Base-by-base conservation (phyloP, 2,329 filamentous ascomycete genomes). In the Harringtonia lauricola region DNA sequence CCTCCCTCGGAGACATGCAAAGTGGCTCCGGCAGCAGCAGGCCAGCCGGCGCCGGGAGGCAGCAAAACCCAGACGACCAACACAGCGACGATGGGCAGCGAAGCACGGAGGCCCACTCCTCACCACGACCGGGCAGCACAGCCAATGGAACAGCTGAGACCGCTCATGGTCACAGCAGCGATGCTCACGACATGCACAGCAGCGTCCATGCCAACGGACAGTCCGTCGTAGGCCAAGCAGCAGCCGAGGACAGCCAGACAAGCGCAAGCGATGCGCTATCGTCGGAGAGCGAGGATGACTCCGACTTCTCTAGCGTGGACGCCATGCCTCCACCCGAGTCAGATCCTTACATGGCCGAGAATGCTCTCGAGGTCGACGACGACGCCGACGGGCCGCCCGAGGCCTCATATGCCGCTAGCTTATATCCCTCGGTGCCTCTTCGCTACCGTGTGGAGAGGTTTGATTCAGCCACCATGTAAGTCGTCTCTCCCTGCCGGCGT, bases 331-430 rank as follows among this genome's bases (percentile, higher is more conserved):
- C 39, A 14, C 41, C 43, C 15, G 40, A 38, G 19, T 33, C 40
- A 8, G 22, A 37, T 4, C 17, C 29, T 8, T 21, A 31, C 15
- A n/a, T 45, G 30, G n/a, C 14, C 15, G 45, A 39, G 24, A 29
- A 40, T 21, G 21, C 19, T 12, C 50, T 52, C 12, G 49, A 51
- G 18, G 49, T 49, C 26, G 49, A 56, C 39, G 57, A 57, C 22
- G 48, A 50, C 18, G 53, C 54, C 14, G 47, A 46, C 15, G 50
- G 49, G 17, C 44, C n/a, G n/a, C 55, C 62, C 41, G 61, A 57
- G n/a, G 70, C 68, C 7, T 50, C 67, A 14, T 70, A 70, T 46
- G 58, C 68, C 9, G 54, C 57, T 29, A 65, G 61, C 44, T 59
- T 62, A 37, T 66, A 67, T 47, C 65, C 63, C 3, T 53, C 56